phyloP scores from a whole-genome alignment of 2,329 filamentous ascomycete species.

The Fusarium udum region DNA sequence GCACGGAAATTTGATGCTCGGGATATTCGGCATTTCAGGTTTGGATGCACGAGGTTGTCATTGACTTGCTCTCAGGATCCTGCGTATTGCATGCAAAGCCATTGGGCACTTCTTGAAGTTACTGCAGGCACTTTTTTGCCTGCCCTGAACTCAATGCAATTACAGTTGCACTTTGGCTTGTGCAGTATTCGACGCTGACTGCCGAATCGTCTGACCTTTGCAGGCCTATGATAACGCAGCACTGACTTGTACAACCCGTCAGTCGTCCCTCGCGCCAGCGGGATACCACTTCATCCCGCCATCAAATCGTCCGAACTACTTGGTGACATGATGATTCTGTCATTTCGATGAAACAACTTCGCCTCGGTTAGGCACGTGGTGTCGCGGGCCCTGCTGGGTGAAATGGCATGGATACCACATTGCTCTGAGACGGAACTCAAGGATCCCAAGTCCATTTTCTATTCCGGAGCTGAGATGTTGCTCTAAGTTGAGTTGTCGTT shows the following conservation, averaged over 20 bases:
- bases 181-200: no score
- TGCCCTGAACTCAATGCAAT: conserved; percentile 2
- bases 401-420: neutral
- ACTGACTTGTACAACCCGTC: neutral
- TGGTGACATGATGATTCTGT: neutral
- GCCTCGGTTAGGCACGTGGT: conserved; percentile 16
- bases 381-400: neutral
- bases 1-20: neutral
- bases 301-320: neutral
- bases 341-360: conserved; percentile 23
- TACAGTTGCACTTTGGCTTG: conserved; percentile 15
- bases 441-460: neutral
- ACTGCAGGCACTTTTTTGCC: neutral
- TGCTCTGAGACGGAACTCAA: neutral
- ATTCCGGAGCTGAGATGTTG: neutral
- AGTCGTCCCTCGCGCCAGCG: neutral
- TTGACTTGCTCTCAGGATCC: conserved; percentile 13
- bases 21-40: conserved; percentile 11
- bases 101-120: neutral
- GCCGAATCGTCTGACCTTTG: neutral
- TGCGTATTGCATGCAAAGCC: neutral
- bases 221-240: neutral
- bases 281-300: neutral
- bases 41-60: neutral
- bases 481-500: neutral